Percentiles rank a stretch among this genome's conserved stretches.
phyloP scores from a whole-genome alignment of 2,329 filamentous ascomycete species.

The Pseudogymnoascus sp. region DNA sequence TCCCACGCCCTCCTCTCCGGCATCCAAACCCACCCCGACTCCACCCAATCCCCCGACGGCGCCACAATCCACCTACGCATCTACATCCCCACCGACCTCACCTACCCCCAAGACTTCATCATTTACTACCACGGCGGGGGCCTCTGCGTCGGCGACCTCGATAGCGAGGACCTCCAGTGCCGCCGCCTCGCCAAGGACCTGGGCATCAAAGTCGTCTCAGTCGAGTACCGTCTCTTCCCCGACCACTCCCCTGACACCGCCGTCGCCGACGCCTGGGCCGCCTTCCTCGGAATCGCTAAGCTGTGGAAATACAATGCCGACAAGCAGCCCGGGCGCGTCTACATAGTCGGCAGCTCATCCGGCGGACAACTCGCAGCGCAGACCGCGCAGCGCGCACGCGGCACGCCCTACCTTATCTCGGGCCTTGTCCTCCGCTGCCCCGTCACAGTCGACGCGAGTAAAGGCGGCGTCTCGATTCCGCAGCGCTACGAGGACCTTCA shows the following conservation, averaged over 20 bases:
- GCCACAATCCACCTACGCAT: constrained; percentile 15
- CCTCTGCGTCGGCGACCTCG: constrained; percentile 38
- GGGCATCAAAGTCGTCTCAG: constrained; percentile 32
- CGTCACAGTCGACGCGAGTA: constrained; percentile 38
- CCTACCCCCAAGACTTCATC: constrained; percentile 22
- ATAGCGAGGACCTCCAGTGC: constrained; percentile 41
- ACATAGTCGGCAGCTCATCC: constrained; percentile 39
- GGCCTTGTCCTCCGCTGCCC: constrained; percentile 40
- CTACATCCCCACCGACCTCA: constrained; percentile 13
- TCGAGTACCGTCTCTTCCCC: constrained; percentile 39
- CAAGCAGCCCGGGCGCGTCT: constrained; percentile 24
- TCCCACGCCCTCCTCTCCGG: constrained; percentile 31
- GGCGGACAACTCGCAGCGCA: constrained; percentile 40
- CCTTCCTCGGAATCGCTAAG: constrained; percentile 20
- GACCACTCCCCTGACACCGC: constrained; percentile 26
- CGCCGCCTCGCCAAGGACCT: constrained; percentile 32
- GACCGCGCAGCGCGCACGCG: constrained; percentile 29
- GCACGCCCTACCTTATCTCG: constrained; percentile 22
- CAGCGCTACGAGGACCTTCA: constrained; percentile 29
- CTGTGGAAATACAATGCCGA: background rate
- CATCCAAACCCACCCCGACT: constrained; percentile 21
- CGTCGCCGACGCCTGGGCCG: constrained; percentile 3
- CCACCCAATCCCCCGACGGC: constrained; percentile 4
- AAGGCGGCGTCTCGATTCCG: constrained; percentile 31
- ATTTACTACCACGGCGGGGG: constrained; percentile 43